Evolutionary conservation across 257 asterid species (phyloP).

Genomic region (Asclepias syriaca): DNA sequence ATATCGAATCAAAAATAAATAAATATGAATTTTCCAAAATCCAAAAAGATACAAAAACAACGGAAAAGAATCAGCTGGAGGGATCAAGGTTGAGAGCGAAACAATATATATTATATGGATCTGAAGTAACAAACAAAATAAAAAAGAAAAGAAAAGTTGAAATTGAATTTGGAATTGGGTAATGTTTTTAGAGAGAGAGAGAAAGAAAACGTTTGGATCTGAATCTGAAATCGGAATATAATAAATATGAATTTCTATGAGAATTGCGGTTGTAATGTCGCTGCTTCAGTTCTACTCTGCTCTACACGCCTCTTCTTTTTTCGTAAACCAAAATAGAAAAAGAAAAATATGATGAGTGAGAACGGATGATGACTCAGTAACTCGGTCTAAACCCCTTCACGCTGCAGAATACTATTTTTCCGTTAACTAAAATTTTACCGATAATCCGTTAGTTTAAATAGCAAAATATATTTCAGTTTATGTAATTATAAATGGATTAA

Average conservation of each 20-base stretch:
- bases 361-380: not conserved
- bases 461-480: no score
- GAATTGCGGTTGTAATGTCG: constrained; percentile 23
- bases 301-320: constrained; percentile 11
- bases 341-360: not conserved
- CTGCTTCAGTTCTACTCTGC: constrained; percentile 2
- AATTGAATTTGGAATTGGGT: constrained; percentile 4
- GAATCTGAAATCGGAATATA: constrained; percentile 11
- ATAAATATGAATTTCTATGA: not conserved
- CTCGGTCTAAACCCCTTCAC: not conserved
- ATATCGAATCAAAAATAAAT: not conserved
- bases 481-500: no score
- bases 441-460: no score
- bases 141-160: not conserved
- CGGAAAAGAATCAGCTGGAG: not conserved
- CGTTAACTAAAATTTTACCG: no score
- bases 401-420: not conserved
- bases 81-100: constrained; percentile 9
- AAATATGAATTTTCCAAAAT: not conserved
- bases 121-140: not conserved
- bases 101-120: constrained; percentile 7
- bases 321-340: not conserved
- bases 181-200: not conserved
- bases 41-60: no score
- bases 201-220: constrained; percentile 14